Evolutionary conservation across 768 basidiomycete genomes (phyloP), one percentile per base, ranked within the genome.

Genomic region (Infundibulicybe gibba): DNA sequence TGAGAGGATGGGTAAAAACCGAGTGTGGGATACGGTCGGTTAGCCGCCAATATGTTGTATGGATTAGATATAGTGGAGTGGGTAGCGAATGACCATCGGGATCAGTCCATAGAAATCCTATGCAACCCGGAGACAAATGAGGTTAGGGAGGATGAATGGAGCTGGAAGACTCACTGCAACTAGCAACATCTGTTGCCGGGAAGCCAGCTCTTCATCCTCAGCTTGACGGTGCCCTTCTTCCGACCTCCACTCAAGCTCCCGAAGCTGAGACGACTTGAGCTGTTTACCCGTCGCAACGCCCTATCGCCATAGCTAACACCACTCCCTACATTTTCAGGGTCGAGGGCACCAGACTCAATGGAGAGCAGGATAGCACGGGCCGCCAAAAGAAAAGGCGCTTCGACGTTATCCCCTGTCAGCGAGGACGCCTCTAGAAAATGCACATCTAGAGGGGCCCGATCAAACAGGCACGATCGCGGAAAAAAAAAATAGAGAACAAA

Each of bases 271-370:
- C 89, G 81, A 58, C 89, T 91, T n/a, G 87, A 88, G 62, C 89
- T 91, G 51, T 87, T 93, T 30, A 97, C 91, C 57, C 95, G 77
- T 47, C 93, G 79, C 30, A 98, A 73, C 17, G 93, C 89, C 49
- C 97, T 79, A 64, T 97, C 97, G 8, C 97, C 97, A 60, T 97
- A 99, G 58, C 89, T 92, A 39, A 99, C 93, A 16, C 97, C 97
- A 51, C 90, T 94, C 1, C 93, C 95, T 13, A 90, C 81, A 60
- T 90, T 88, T 68, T 97, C 94, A 35, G 95, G 95, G 65, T 97
- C 92, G 33, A 97, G 76, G 13, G 75, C 73, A 20, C 93, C 94
- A 13, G 90, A 87, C 66, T 97, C 94, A 56, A 97, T 93, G 16
- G 90, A 81, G 17, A 94, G 75, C 45, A 97, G 73, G 53, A 97